Conservation (phyloP, 2,329 filamentous ascomycete genomes). For the Fusarium sp. region DNA sequence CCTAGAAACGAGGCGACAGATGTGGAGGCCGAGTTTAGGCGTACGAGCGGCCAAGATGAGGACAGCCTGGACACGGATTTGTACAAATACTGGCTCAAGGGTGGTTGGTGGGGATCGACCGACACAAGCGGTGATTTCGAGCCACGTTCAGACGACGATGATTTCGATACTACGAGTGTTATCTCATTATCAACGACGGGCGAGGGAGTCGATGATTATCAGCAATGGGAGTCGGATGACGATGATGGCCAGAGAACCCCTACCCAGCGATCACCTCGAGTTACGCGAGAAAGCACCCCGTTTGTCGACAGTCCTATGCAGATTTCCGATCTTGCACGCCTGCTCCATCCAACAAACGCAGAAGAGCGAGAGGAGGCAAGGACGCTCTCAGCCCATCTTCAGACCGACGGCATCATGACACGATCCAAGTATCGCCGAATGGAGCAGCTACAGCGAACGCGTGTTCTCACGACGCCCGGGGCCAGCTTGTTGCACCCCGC, state of each 20-base stretch:
- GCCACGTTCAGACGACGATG: slow-evolving; percentile 65
- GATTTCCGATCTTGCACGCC: slow-evolving; percentile 77
- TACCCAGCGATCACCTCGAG: slow-evolving; percentile 70
- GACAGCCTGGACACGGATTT: slow-evolving; percentile 78
- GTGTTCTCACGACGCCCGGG: slow-evolving; percentile 62
- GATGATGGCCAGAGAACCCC: slow-evolving; percentile 74
- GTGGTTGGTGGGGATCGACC: slow-evolving; percentile 85
- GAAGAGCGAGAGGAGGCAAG: slow-evolving; percentile 86
- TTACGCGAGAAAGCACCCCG: slow-evolving; percentile 67
- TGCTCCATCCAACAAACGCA: slow-evolving; percentile 82
- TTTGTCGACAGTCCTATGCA: slow-evolving; percentile 72
- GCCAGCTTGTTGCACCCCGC: slow-evolving; percentile 36
- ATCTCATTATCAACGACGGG: slow-evolving; percentile 68
- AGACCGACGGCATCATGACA: slow-evolving; percentile 79
- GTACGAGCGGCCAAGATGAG: slow-evolving; percentile 66
- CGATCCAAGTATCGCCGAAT: slow-evolving; percentile 80
- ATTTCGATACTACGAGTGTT: slow-evolving; percentile 84
- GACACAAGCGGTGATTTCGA: slow-evolving; percentile 86
- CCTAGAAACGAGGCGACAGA: slow-evolving; percentile 77
- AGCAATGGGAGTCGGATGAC: slow-evolving; percentile 62
- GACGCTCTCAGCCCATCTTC: slow-evolving; percentile 83
- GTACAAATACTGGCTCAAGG: slow-evolving; percentile 86
- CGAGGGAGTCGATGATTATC: slow-evolving; percentile 58
- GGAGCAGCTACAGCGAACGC: slow-evolving; percentile 76
- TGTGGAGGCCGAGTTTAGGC: slow-evolving; percentile 83